phyloP scores from a whole-genome alignment of 306 rosid genomes.

The Corylus heterophylla region DNA sequence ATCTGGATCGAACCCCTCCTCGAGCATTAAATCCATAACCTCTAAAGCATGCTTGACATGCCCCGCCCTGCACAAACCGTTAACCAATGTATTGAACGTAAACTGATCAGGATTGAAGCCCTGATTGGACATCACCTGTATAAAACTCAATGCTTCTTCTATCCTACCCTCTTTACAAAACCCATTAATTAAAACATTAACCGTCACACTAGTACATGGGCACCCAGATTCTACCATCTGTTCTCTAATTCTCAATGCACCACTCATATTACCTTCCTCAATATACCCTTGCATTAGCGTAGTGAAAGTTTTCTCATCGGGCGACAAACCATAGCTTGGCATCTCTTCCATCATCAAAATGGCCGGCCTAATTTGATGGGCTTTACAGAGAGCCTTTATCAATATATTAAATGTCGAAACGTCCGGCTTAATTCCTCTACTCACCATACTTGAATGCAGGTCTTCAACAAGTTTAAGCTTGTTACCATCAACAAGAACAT shows the following conservation, averaged over 20 bases:
- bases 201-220: constrained; percentile 45
- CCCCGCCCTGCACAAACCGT: constrained; percentile 70
- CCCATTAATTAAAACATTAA: constrained; percentile 75
- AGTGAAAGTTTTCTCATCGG: constrained; percentile 76
- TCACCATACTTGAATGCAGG: constrained; percentile 54
- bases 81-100: constrained; percentile 75
- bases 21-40: constrained; percentile 76
- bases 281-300: constrained; percentile 80
- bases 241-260: constrained; percentile 70
- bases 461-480: constrained; percentile 72
- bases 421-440: constrained; percentile 52
- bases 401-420: constrained; percentile 70
- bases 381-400: constrained; percentile 83
- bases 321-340: constrained; percentile 53
- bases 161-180: constrained; percentile 70
- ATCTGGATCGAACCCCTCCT: constrained; percentile 74
- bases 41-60: constrained; percentile 71
- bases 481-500: constrained; percentile 64
- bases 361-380: constrained; percentile 84
- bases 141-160: constrained; percentile 67
- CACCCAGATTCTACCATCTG: constrained; percentile 69
- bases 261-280: constrained; percentile 65
- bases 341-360: constrained; percentile 84
- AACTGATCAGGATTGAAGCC: constrained; percentile 73
- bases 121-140: constrained; percentile 48